These are phyloP conservation scores for Globisporangium nodosum DNA, from an alignment of 352 stramenopile genomes.

Conservation along the genomic window DNA sequence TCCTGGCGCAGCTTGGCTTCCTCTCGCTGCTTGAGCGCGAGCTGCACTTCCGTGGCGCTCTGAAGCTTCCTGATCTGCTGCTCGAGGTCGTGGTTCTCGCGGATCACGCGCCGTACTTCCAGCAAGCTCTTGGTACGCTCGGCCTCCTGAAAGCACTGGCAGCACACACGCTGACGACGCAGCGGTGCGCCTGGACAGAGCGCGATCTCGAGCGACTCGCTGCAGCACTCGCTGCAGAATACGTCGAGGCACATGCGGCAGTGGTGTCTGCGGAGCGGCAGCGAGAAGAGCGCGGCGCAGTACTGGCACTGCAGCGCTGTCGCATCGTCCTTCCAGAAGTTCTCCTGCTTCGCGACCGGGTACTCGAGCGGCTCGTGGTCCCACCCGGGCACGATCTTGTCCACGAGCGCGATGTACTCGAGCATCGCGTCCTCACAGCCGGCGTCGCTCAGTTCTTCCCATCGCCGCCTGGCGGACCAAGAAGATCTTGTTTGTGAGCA, in stretches of 20 bases:
- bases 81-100: constrained; percentile 62
- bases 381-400: constrained; percentile 64
- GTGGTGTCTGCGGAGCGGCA: constrained; percentile 48
- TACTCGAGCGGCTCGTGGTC: constrained; percentile 43
- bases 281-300: constrained; percentile 42
- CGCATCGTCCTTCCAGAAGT: constrained; percentile 64
- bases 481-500: not conserved
- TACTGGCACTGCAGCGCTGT: constrained; percentile 31
- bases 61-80: constrained; percentile 39
- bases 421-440: constrained; percentile 37
- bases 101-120: constrained; percentile 41
- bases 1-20: constrained; percentile 38
- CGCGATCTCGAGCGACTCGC: constrained; percentile 39
- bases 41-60: constrained; percentile 22
- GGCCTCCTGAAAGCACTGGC: constrained; percentile 38
- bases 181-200: constrained; percentile 57
- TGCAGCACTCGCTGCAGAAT: constrained; percentile 56
- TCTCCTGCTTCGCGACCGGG: constrained; percentile 36
- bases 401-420: constrained; percentile 50
- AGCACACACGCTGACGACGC: constrained; percentile 50
- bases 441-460: constrained; percentile 49
- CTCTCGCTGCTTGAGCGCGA: constrained; percentile 31
- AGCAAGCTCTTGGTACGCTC: constrained; percentile 46
- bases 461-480: constrained; percentile 37
- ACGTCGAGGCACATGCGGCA: constrained; percentile 73